Percentiles rank a stretch among this genome's conserved stretches.
Evolutionary conservation across 768 basidiomycete species (phyloP).

Genomic region (Psilocybe azurescens): DNA sequence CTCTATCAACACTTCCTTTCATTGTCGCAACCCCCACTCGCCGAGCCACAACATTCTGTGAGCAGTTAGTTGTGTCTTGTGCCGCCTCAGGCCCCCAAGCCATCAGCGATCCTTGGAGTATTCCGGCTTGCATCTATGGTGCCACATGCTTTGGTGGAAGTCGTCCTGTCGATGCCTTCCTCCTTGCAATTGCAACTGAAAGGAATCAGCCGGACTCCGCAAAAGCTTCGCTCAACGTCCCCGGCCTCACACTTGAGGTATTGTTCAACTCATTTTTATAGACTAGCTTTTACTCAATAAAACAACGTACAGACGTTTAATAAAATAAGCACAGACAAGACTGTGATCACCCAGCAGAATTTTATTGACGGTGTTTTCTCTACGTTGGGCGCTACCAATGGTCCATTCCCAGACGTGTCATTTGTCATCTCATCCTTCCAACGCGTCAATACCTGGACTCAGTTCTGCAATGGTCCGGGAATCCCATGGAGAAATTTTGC

Average conservation of each 20-base stretch:
- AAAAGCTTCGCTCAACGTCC: not conserved
- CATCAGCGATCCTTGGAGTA: not conserved
- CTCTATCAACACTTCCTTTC: not conserved
- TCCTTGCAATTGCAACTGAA: not conserved
- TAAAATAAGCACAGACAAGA: not conserved
- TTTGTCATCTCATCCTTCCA: not conserved
- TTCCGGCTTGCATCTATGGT: not conserved
- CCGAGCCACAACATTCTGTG: not conserved
- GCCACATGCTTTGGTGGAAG: slow-evolving; percentile 2
- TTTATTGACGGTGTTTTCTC: slow-evolving; percentile 3
- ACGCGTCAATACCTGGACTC: not conserved
- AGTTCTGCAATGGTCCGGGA: not conserved
- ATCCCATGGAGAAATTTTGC: slow-evolving; percentile 3
- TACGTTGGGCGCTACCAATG: not conserved
- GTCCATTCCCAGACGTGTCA: not conserved
- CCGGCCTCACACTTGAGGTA: not conserved
- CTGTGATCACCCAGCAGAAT: not conserved
- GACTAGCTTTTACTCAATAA: too few relatives aligned
- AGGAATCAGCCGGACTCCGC: not conserved
- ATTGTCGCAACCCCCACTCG: not conserved
- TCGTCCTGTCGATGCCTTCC: not conserved
- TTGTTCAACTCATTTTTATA: too few relatives aligned
- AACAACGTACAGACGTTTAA: not conserved
- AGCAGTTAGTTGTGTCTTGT: not conserved
- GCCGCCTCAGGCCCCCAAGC: not conserved